Percentiles rank a stretch among this genome's conserved stretches.
phyloP scores from a whole-genome alignment of 352 stramenopile species.

The Aphanomyces cochlioides region DNA sequence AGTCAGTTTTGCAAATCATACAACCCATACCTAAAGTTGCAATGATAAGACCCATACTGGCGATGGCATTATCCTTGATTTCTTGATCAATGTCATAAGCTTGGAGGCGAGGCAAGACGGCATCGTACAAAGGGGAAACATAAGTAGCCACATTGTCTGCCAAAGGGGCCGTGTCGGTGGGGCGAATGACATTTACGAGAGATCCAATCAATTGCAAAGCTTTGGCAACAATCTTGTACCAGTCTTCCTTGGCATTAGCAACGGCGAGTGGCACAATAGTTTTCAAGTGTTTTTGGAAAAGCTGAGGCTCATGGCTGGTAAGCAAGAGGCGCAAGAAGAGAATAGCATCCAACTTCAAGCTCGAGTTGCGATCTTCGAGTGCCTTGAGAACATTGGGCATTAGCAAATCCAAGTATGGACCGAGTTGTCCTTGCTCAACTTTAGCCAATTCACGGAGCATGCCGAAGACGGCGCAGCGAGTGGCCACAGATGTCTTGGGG shows the following conservation, averaged over 20 bases:
- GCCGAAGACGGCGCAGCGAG: constrained; percentile 73
- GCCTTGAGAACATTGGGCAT: constrained; percentile 83
- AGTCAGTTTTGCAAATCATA: not conserved
- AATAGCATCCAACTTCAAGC: constrained; percentile 95
- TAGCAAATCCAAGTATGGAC: constrained; percentile 60
- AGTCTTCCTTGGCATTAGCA: constrained; percentile 91
- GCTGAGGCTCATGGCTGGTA: constrained; percentile 79
- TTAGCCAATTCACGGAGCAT: constrained; percentile 83
- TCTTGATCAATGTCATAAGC: constrained; percentile 98
- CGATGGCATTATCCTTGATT: constrained; percentile 97
- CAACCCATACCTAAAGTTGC: constrained; percentile 42
- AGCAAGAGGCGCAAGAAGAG: constrained; percentile 91
- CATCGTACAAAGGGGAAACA: constrained; percentile 85
- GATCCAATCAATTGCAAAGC: constrained; percentile 90
- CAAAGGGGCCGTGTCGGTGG: constrained; percentile 37
- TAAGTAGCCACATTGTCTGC: constrained; percentile 42
- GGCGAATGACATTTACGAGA: constrained; percentile 81
- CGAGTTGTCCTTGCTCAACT: constrained; percentile 68
- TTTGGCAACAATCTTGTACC: constrained; percentile 98
- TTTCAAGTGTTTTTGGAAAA: constrained; percentile 77
- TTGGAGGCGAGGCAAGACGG: constrained; percentile 92
- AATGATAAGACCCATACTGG: constrained; percentile 87
- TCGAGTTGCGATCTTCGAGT: constrained; percentile 88
- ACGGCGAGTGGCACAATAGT: constrained; percentile 86
- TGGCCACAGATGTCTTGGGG: constrained; percentile 67